Percentiles rank a stretch among this genome's conserved stretches.
phyloP scores from a whole-genome alignment of 2,329 filamentous ascomycete species.

The Mollisia scopiformis region DNA sequence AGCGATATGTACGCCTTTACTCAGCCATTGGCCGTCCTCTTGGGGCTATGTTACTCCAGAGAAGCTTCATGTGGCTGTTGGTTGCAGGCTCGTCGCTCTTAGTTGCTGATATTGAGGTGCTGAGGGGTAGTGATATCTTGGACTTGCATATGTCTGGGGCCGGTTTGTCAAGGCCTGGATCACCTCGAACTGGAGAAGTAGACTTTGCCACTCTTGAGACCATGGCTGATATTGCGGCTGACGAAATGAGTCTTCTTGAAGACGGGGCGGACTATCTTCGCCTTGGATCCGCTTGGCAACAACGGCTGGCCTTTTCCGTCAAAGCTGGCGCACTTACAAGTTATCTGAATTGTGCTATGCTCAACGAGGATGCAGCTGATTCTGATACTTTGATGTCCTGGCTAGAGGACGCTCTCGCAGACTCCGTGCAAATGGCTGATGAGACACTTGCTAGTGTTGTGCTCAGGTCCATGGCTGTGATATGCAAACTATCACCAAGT shows the following conservation, averaged over 20 bases:
- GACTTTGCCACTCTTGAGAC: constrained; percentile 61
- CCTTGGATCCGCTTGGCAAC: constrained; percentile 83
- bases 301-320: constrained; percentile 81
- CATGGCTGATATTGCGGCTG: constrained; percentile 73
- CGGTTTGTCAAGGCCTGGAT: constrained; percentile 43
- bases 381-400: constrained; percentile 78
- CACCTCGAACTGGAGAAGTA: constrained; percentile 46
- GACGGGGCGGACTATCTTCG: constrained; percentile 89
- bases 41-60: constrained; percentile 88
- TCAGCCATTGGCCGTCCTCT: constrained; percentile 77
- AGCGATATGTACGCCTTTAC: constrained; percentile 82
- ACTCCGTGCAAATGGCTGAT: constrained; percentile 82
- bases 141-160: constrained; percentile 69
- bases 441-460: constrained; percentile 76
- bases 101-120: constrained; percentile 61
- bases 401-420: constrained; percentile 81
- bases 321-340: constrained; percentile 82
- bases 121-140: constrained; percentile 68
- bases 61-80: constrained; percentile 84
- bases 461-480: constrained; percentile 78
- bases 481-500: constrained; percentile 74
- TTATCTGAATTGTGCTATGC: constrained; percentile 81
- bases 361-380: constrained; percentile 82
- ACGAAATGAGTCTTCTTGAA: constrained; percentile 86
- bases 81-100: constrained; percentile 78